Conservation (phyloP, 2,329 filamentous ascomycete species). For the Arthrobotrys entomopaga region DNA sequence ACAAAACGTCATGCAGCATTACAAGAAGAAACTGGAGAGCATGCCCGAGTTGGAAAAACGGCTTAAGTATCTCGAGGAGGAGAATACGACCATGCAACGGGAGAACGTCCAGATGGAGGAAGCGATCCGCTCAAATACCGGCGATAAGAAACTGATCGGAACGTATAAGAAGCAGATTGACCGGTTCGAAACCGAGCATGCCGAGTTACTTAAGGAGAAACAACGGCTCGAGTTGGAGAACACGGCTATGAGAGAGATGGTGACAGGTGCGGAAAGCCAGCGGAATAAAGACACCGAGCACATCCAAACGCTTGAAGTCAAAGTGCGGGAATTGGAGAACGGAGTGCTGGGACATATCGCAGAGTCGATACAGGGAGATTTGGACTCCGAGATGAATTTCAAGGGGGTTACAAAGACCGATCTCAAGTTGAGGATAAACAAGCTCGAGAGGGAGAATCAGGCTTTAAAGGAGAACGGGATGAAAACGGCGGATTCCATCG, state of each 20-base stretch:
- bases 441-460: slow-evolving; percentile 59
- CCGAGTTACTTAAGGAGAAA: slow-evolving; percentile 57
- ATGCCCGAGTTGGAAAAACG: slow-evolving; percentile 59
- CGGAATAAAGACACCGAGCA: slow-evolving; percentile 59
- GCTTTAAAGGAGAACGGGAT: slow-evolving; percentile 57
- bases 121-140: slow-evolving; percentile 57
- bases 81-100: slow-evolving; percentile 53
- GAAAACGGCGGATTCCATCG: slow-evolving; percentile 56
- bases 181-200: slow-evolving; percentile 57
- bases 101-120: slow-evolving; percentile 57
- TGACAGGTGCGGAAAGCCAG: slow-evolving; percentile 58
- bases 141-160: slow-evolving; percentile 58
- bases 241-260: slow-evolving; percentile 57
- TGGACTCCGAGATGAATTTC: slow-evolving; percentile 59
- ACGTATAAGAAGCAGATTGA: slow-evolving; percentile 59
- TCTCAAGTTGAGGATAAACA: slow-evolving; percentile 59
- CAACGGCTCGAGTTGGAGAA: slow-evolving; percentile 58
- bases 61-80: slow-evolving; percentile 58
- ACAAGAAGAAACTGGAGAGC: slow-evolving; percentile 59
- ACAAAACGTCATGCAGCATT: slow-evolving; percentile 59
- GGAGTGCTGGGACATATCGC: slow-evolving; percentile 57
- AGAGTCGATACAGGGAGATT: slow-evolving; percentile 58
- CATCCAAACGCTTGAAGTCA: slow-evolving; percentile 59
- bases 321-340: slow-evolving; percentile 59
- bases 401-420: slow-evolving; percentile 58